These are phyloP conservation scores for Cardamine resedifolia DNA, from an alignment of 345 rosid genomes.

Conservation along the genomic window DNA sequence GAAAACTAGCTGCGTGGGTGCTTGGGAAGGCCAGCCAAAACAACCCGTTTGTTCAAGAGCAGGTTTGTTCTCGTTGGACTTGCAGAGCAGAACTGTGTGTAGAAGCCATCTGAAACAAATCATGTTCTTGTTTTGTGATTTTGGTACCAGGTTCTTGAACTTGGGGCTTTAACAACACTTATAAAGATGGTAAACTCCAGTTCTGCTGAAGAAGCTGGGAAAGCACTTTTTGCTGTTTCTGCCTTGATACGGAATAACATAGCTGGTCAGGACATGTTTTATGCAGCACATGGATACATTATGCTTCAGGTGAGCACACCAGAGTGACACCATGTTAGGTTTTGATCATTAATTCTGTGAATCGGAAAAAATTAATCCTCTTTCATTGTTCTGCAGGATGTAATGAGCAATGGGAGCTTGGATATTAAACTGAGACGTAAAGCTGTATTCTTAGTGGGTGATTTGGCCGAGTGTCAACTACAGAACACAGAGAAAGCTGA, in stretches of 20 bases:
- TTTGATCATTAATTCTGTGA: conserved; percentile 8
- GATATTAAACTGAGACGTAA: conserved; percentile 72
- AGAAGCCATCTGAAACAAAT: background rate
- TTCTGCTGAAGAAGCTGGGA: conserved; percentile 72
- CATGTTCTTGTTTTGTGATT: conserved; percentile 6
- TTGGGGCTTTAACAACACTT: conserved; percentile 61
- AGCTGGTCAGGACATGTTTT: conserved; percentile 74
- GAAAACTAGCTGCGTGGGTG: conserved; percentile 92
- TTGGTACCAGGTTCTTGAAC: conserved; percentile 64
- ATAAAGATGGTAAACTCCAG: conserved; percentile 71
- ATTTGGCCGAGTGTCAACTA: conserved; percentile 62
- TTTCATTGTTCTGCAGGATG: conserved; percentile 48
- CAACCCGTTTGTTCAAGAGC: conserved; percentile 74
- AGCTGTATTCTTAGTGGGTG: conserved; percentile 75
- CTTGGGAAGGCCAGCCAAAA: conserved; percentile 92
- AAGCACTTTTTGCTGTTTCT: conserved; percentile 90
- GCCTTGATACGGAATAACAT: conserved; percentile 70
- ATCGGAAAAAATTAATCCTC: conserved; percentile 14
- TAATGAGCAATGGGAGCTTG: conserved; percentile 53
- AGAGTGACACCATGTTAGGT: background rate
- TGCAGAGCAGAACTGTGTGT: conserved; percentile 5
- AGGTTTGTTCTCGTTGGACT: conserved; percentile 43
- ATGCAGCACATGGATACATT: conserved; percentile 71
- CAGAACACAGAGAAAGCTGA: conserved; percentile 51
- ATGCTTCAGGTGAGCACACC: conserved; percentile 75